Conservation (phyloP, 1,139 yeast species). For the Geotrichum fermentans region DNA sequence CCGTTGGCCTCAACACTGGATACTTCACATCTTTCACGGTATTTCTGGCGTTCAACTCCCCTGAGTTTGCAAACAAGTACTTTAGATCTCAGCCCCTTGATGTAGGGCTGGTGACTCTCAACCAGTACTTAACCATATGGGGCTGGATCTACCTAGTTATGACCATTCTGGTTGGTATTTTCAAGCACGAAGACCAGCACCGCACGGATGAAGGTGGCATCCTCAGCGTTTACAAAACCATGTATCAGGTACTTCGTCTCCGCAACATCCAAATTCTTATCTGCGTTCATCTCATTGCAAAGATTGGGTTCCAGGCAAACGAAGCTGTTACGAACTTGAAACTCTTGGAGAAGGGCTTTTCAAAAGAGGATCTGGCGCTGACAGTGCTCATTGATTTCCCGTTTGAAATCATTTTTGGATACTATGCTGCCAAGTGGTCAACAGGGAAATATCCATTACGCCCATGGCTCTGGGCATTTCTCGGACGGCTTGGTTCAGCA, state of each 20-base stretch:
- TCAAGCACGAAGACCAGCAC: conserved; percentile 42
- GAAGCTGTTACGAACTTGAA: conserved; percentile 94
- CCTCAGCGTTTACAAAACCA: conserved; percentile 58
- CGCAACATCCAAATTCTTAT: conserved; percentile 75
- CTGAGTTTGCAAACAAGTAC: conserved; percentile 87
- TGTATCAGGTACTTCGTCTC: conserved; percentile 70
- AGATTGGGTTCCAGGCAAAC: conserved; percentile 90
- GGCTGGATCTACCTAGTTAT: conserved; percentile 67
- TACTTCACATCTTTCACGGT: conserved; percentile 88
- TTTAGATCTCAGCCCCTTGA: conserved; percentile 57
- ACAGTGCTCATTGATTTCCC: conserved; percentile 95
- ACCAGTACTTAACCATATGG: conserved; percentile 72
- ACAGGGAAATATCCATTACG: conserved; percentile 62
- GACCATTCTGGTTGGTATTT: conserved; percentile 54
- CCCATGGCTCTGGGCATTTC: conserved; percentile 87
- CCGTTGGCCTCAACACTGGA: conserved; percentile 89
- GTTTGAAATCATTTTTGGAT: conserved; percentile 89
- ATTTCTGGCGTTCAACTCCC: conserved; percentile 82
- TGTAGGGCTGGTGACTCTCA: conserved; percentile 64
- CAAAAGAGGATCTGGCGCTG: conserved; percentile 90
- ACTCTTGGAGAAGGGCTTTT: conserved; percentile 84
- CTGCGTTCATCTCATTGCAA: conserved; percentile 68
- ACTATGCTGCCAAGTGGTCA: conserved; percentile 94
- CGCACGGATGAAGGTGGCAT: conserved; percentile 32
- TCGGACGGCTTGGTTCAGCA: conserved; percentile 81